phyloP scores from a whole-genome alignment of 805 yeast species.

The Pichia cephalocereana region DNA sequence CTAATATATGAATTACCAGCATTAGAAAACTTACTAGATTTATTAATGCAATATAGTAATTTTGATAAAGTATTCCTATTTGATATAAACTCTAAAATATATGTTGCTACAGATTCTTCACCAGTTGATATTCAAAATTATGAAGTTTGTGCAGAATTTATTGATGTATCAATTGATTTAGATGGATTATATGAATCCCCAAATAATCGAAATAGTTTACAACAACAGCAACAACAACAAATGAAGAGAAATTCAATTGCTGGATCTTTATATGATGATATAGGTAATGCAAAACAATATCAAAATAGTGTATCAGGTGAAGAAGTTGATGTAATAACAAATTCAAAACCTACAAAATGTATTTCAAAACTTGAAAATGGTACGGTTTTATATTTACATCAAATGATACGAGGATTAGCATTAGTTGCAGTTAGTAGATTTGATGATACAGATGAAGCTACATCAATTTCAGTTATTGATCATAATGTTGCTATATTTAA shows the following conservation, averaged over 20 bases:
- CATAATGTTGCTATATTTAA: slow-evolving; percentile 80
- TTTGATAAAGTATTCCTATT: slow-evolving; percentile 90
- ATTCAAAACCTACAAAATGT: slow-evolving; percentile 34
- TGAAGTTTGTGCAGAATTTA: slow-evolving; percentile 95
- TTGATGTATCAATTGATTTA: slow-evolving; percentile 86
- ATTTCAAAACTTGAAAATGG: slow-evolving; percentile 77
- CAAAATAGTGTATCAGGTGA: not conserved
- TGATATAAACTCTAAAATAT: slow-evolving; percentile 86
- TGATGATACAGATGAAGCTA: slow-evolving; percentile 44
- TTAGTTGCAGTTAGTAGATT: slow-evolving; percentile 77
- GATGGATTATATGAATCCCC: slow-evolving; percentile 54
- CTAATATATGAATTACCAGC: slow-evolving; percentile 82
- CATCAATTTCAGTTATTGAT: slow-evolving; percentile 61
- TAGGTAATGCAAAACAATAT: not conserved
- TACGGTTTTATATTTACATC: slow-evolving; percentile 71
- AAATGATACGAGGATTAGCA: slow-evolving; percentile 90
- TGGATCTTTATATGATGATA: slow-evolving; percentile 3
- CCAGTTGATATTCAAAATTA: slow-evolving; percentile 94
- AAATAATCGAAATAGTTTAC: not conserved
- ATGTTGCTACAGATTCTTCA: slow-evolving; percentile 91
- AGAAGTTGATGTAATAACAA: not conserved
- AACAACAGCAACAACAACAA: not conserved
- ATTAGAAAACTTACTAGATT: slow-evolving; percentile 80
- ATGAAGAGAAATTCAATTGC: slow-evolving; percentile 2
- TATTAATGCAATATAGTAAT: slow-evolving; percentile 77